Percentiles rank a stretch among this genome's conserved stretches.
phyloP scores from a whole-genome alignment of 148 eudicot genomes.

The Oxyria digyna region DNA sequence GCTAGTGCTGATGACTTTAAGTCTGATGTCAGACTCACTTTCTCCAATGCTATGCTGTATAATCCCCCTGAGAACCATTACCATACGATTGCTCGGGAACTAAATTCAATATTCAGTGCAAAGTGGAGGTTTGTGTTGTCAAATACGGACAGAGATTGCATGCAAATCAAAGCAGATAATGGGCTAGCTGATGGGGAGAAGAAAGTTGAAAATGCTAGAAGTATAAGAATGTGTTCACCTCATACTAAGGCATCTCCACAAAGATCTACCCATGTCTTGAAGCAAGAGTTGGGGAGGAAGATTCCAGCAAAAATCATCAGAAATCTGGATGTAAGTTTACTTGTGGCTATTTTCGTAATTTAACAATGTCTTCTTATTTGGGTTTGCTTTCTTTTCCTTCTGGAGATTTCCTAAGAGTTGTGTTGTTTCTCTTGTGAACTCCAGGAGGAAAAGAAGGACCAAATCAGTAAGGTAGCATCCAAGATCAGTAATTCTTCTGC shows the following conservation, averaged over 20 bases:
- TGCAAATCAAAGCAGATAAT: not conserved
- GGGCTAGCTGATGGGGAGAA: no score
- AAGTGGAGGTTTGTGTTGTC: not conserved
- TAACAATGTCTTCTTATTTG: not conserved
- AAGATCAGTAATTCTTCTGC: not conserved
- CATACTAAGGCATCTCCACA: not conserved
- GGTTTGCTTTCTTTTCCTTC: constrained; percentile 1
- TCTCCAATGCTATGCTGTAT: constrained; percentile 9
- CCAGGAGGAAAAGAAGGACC: not conserved
- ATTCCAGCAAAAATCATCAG: not conserved
- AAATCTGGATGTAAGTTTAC: not conserved
- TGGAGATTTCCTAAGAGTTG: not conserved
- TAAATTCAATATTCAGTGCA: not conserved
- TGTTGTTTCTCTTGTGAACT: not conserved
- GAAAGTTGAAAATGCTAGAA: not conserved
- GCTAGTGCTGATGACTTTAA: not conserved
- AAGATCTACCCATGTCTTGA: not conserved
- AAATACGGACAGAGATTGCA: not conserved
- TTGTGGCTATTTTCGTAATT: not conserved
- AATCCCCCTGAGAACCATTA: not conserved
- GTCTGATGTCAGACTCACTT: constrained; percentile 1
- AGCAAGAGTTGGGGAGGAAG: not conserved
- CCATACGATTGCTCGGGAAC: not conserved
- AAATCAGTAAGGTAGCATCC: not conserved
- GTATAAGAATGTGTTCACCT: not conserved